Base-by-base conservation (phyloP, 2,329 filamentous ascomycete genomes). In the Nemania sp. region DNA sequence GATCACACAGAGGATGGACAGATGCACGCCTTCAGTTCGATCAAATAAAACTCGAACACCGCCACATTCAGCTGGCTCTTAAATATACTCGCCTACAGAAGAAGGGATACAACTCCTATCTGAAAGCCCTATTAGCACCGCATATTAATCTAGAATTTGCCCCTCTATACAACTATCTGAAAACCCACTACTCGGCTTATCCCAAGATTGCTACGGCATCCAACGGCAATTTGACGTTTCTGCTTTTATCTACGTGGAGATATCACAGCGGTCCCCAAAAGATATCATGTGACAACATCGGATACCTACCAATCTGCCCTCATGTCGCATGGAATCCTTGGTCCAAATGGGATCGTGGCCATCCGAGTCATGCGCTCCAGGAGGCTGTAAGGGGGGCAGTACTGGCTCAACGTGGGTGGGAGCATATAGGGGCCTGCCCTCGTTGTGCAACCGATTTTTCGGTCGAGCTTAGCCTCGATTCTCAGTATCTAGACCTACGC, bases 241-340 rank as follows among this genome's bases (percentile, higher is more conserved):
- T 67, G 3, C 47, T 62, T 41, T 26, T 63, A 6, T 58, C 59
- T 22, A 58, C 27, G 8, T 67, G 64, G 64, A 20, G 59, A 29
- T 67, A 47, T 52, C 20, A 51, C 15, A 32, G 26, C n/a, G 43
- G 26, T 0, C 0, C 1, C 11, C 2, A 2, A 5, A 24, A 43
- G 0, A 56, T 66, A 43, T n/a, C 3, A 1, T 1, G 43, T 3
- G 0, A 27, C 1, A 22, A 27, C 2, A 26, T 57, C 3, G 55
- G 20, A n/a, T 3, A 20, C 20, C 38, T 13, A 6, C 0, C 3
- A 24, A 56, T 62, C 22, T 66, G 38, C 18, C 57, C 57, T 43
- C 64, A 62, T 35, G 11, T 57, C 11, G 5, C 15, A 7, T 3
- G 27, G 3, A 11, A 27, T 18, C 1, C 2, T 22, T 3, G 6